phyloP scores from a whole-genome alignment of 495 filamentous ascomycete species.

The Penicillium lagena region DNA sequence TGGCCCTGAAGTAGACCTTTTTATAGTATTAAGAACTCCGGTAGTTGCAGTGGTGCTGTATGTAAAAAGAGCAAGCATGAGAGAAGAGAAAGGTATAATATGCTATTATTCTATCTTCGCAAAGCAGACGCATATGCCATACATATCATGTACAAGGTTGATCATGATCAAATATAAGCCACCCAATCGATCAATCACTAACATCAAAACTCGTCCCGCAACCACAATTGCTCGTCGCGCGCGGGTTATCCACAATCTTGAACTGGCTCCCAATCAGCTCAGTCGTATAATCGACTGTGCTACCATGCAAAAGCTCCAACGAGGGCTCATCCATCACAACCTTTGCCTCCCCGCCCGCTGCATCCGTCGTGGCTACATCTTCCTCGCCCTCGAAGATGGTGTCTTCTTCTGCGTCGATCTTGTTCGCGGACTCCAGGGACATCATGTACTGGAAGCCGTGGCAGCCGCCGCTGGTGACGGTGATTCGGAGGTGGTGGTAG shows the following conservation, averaged over 20 bases:
- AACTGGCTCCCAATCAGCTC: conserved; percentile 98
- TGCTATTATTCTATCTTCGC: too few species aligned
- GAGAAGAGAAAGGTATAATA: too few species aligned
- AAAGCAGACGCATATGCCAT: too few species aligned
- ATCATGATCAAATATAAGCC: too few species aligned
- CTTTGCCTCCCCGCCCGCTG: conserved; percentile 57
- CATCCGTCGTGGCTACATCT: conserved; percentile 20
- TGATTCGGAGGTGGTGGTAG: conserved; percentile 76
- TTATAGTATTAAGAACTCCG: too few species aligned
- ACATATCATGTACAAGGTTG: too few species aligned
- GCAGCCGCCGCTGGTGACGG: conserved; percentile 87
- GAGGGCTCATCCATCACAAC: conserved; percentile 86
- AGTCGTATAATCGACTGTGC: conserved; percentile 91
- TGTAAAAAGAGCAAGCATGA: too few species aligned
- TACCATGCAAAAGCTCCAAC: conserved; percentile 82
- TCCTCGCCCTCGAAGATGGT: conserved; percentile 47
- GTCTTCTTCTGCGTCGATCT: conserved; percentile 68
- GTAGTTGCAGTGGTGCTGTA: too few species aligned
- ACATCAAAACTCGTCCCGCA: conserved; percentile 99
- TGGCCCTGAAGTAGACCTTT: too few species aligned
- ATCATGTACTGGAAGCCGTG: conserved; percentile 98
- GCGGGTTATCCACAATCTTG: conserved; percentile 88
- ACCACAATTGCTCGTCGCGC: conserved; percentile 88
- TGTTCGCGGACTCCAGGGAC: conserved; percentile 60
- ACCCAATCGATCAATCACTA: conserved; percentile 37